phyloP scores from a whole-genome alignment of 2,329 filamentous ascomycete species.

The Lecanicillium sp. region DNA sequence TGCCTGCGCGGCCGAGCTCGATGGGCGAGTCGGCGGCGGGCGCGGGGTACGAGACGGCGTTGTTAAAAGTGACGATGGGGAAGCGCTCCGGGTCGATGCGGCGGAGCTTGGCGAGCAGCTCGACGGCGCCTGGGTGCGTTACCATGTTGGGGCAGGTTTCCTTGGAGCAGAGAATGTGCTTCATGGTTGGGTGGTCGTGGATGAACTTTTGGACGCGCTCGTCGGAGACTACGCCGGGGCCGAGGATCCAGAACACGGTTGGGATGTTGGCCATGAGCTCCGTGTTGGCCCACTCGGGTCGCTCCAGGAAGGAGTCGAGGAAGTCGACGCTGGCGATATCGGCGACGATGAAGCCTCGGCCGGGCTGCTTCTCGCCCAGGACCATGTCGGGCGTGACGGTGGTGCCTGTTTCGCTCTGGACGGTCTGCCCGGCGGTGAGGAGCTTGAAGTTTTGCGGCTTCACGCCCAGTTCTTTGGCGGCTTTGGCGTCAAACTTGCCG shows the following conservation, averaged over 20 bases:
- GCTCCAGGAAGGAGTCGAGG: constrained; percentile 58
- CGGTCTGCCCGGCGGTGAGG: constrained; percentile 56
- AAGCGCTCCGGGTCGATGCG: constrained; percentile 70
- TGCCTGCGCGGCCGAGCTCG: constrained; percentile 35
- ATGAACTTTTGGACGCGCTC: constrained; percentile 63
- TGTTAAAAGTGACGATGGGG: constrained; percentile 58
- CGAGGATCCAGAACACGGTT: constrained; percentile 75
- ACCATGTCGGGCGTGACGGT: constrained; percentile 83
- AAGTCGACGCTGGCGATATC: constrained; percentile 69
- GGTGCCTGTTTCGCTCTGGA: constrained; percentile 56
- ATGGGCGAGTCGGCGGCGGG: constrained; percentile 18
- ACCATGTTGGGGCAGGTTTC: constrained; percentile 73
- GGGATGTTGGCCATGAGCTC: constrained; percentile 60
- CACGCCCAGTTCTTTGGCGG: constrained; percentile 60
- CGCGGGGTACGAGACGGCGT: constrained; percentile 24
- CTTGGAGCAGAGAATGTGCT: constrained; percentile 70
- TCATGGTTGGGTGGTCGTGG: constrained; percentile 45
- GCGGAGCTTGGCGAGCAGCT: constrained; percentile 60
- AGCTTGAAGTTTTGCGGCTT: constrained; percentile 45
- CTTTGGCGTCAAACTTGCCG: constrained; percentile 68
- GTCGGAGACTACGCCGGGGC: constrained; percentile 57
- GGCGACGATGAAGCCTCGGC: constrained; percentile 69
- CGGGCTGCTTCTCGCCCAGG: constrained; percentile 56
- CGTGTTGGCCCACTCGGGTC: constrained; percentile 63
- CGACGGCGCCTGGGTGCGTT: constrained; percentile 57